Percentiles rank a stretch among this genome's conserved stretches.
Conservation (phyloP, 495 filamentous ascomycete species). For the Penicillium goetzii region DNA sequence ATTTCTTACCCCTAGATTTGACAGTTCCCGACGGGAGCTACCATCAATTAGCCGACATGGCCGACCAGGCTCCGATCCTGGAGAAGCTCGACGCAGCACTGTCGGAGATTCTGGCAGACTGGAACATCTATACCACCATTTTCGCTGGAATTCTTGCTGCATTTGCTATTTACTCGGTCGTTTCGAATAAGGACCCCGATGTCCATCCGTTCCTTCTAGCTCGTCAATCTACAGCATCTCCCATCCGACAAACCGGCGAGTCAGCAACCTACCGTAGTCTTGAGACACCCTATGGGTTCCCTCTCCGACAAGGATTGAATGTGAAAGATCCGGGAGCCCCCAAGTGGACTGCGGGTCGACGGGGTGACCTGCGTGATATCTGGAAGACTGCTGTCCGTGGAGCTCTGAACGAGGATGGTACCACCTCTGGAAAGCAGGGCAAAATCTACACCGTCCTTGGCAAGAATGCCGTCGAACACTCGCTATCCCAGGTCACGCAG, state of each 20-base stretch:
- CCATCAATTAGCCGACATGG: conserved; percentile 44
- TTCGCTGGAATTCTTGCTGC: conserved; percentile 61
- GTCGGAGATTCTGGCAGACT: conserved; percentile 69
- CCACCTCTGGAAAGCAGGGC: conserved; percentile 63
- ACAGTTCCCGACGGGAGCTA: not conserved
- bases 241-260: conserved; percentile 81
- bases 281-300: conserved; percentile 81
- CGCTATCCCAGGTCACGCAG: conserved; percentile 71
- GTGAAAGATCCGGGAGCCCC: conserved; percentile 82
- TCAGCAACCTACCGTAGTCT: conserved; percentile 80
- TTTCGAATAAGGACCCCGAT: conserved; percentile 74
- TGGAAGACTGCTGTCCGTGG: conserved; percentile 80
- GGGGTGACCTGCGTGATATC: conserved; percentile 90
- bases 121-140: conserved; percentile 75
- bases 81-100: conserved; percentile 69
- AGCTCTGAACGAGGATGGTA: conserved; percentile 60
- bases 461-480: conserved; percentile 68
- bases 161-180: conserved; percentile 64
- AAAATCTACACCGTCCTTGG: conserved; percentile 83
- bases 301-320: conserved; percentile 78
- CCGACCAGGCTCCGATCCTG: conserved; percentile 53
- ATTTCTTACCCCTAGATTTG: not conserved
- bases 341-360: conserved; percentile 77
- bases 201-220: conserved; percentile 88
- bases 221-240: conserved; percentile 75